These are phyloP conservation scores for Dissophora globulifera DNA, from an alignment of 192 early-diverging fungal genomes.

Conservation along the genomic window DNA sequence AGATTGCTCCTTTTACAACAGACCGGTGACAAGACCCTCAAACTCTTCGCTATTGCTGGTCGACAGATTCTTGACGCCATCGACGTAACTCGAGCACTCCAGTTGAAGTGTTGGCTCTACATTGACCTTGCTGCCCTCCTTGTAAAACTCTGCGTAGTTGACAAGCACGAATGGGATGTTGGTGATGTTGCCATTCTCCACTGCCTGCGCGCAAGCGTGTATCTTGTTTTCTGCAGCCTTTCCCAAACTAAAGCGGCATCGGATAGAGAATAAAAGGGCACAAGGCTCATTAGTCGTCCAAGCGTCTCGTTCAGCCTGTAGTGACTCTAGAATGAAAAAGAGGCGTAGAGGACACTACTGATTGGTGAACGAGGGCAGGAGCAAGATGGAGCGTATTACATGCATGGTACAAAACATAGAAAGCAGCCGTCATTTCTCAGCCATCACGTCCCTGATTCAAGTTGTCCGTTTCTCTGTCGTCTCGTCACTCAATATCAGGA, in stretches of 20 bases:
- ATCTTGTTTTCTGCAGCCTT: slow-evolving; percentile 54
- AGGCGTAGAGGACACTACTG: too few species aligned
- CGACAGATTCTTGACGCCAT: slow-evolving; percentile 6
- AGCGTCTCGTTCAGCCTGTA: background rate
- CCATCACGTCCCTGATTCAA: too few species aligned
- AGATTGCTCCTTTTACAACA: too few species aligned
- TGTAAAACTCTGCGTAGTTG: slow-evolving; percentile 50
- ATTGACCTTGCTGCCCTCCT: slow-evolving; percentile 37
- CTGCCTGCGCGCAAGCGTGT: slow-evolving; percentile 40
- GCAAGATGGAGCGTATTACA: too few species aligned
- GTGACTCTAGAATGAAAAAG: too few species aligned
- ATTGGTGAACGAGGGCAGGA: too few species aligned
- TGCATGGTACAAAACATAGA: too few species aligned
- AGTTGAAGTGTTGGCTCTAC: slow-evolving; percentile 30
- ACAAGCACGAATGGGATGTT: slow-evolving; percentile 44
- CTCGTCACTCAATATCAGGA: too few species aligned
- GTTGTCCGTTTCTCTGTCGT: too few species aligned
- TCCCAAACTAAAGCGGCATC: slow-evolving; percentile 50
- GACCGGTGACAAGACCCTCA: slow-evolving; percentile 39
- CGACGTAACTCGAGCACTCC: slow-evolving; percentile 26
- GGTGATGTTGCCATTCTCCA: slow-evolving; percentile 47
- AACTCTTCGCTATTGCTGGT: slow-evolving; percentile 51
- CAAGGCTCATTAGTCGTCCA: too few species aligned
- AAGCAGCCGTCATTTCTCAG: too few species aligned
- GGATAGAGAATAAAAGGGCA: background rate